Conservation (phyloP, 2,329 filamentous ascomycete species). For the Monosporascus sp. region DNA sequence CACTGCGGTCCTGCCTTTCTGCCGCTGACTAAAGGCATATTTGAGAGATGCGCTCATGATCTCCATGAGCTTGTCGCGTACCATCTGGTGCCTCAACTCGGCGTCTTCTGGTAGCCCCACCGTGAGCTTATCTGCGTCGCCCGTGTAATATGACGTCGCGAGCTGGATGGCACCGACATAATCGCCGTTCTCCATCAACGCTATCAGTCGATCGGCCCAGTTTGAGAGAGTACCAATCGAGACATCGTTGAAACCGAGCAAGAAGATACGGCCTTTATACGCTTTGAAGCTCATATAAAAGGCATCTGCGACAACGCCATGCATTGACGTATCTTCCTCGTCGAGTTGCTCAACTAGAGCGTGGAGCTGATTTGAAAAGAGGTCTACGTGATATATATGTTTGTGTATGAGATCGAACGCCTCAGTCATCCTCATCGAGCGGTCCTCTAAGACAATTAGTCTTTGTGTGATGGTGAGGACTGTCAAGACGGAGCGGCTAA, state of each 20-base stretch:
- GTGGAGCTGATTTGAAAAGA: constrained; percentile 85
- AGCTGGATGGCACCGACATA: constrained; percentile 87
- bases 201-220: constrained; percentile 90
- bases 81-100: constrained; percentile 67
- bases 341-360: constrained; percentile 81
- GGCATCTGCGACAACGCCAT: constrained; percentile 92
- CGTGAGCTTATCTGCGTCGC: constrained; percentile 87
- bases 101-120: constrained; percentile 88
- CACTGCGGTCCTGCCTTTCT: constrained; percentile 38
- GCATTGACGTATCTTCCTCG: constrained; percentile 82
- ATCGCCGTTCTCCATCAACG: constrained; percentile 94
- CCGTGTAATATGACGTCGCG: constrained; percentile 87
- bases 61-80: constrained; percentile 82
- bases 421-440: constrained; percentile 83
- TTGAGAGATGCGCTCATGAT: constrained; percentile 90
- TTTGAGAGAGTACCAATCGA: constrained; percentile 90
- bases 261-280: constrained; percentile 89
- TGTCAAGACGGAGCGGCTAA: constrained; percentile 86
- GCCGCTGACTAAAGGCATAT: constrained; percentile 71
- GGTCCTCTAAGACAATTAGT: constrained; percentile 86
- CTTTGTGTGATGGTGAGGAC: constrained; percentile 93
- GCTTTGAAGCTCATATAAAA: constrained; percentile 97
- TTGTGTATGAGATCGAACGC: constrained; percentile 88
- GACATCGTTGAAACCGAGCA: constrained; percentile 90
- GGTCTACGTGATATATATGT: constrained; percentile 84